Percentiles rank a stretch among this genome's conserved stretches.
These are phyloP conservation scores for Backusella tuberculispora DNA, from an alignment of 192 early-diverging fungal species.

Conservation along the genomic window DNA sequence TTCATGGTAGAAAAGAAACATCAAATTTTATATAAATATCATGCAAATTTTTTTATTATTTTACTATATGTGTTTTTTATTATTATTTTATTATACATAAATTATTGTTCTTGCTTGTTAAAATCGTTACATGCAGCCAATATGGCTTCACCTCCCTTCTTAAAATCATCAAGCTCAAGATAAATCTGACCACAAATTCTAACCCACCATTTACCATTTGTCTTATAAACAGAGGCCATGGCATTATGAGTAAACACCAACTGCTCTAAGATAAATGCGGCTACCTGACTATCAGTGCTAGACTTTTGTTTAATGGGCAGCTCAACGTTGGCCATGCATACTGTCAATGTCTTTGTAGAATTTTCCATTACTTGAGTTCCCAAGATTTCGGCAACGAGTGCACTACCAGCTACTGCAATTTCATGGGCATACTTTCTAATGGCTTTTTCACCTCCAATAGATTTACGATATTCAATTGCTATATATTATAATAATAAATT, in stretches of 20 bases:
- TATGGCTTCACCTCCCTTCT: constrained; percentile 21
- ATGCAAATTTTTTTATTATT: constrained; percentile 9
- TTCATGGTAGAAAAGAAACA: constrained; percentile 3
- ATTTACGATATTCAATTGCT: constrained; percentile 55
- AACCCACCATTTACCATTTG: constrained; percentile 52
- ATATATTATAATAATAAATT: constrained; percentile 4
- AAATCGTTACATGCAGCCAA: background rate
- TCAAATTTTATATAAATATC: background rate
- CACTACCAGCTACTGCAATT: constrained; percentile 60
- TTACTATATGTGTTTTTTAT: background rate
- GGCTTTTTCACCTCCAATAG: constrained; percentile 61
- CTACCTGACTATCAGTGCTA: constrained; percentile 29
- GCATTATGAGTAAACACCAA: constrained; percentile 49
- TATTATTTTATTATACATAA: too few relatives aligned
- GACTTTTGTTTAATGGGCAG: constrained; percentile 46
- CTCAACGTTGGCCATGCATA: constrained; percentile 63
- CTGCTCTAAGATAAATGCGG: constrained; percentile 22
- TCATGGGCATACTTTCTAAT: constrained; percentile 59
- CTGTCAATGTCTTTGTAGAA: constrained; percentile 47
- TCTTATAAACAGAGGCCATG: constrained; percentile 45
- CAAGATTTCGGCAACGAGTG: constrained; percentile 58
- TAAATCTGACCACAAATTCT: constrained; percentile 63
- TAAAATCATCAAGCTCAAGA: constrained; percentile 52
- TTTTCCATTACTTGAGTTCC: constrained; percentile 57
- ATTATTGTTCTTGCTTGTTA: constrained; percentile 6